These are phyloP conservation scores for Gossypium schwendimanii DNA, from an alignment of 441 rosid species.

Conservation along the genomic window DNA sequence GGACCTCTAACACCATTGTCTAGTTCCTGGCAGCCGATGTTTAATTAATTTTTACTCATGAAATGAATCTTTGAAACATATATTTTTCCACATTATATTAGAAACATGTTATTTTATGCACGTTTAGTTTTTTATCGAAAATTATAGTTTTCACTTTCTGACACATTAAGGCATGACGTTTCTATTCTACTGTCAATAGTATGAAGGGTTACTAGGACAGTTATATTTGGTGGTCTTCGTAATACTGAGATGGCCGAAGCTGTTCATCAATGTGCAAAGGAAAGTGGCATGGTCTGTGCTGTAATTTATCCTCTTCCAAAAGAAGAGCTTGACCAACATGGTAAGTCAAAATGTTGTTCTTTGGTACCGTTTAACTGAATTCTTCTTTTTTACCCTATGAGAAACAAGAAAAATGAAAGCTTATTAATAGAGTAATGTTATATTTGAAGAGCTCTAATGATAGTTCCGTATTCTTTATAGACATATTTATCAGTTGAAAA, in stretches of 20 bases:
- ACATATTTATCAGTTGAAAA: no score
- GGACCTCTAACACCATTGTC: neutral
- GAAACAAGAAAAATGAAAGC: neutral
- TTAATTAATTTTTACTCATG: neutral
- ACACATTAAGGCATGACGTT: constrained; percentile 3
- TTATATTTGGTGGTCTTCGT: constrained; percentile 81
- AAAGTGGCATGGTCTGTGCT: constrained; percentile 70
- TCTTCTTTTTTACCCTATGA: neutral
- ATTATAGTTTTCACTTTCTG: neutral
- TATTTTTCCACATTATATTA: neutral
- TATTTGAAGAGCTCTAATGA: neutral
- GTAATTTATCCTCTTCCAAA: constrained; percentile 72
- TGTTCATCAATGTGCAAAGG: constrained; percentile 53
- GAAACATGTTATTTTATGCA: neutral
- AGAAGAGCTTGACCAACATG: constrained; percentile 62
- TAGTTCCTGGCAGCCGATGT: neutral
- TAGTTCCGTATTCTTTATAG: neutral
- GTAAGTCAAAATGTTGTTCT: constrained; percentile 28
- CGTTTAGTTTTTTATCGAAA: neutral
- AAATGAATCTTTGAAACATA: neutral
- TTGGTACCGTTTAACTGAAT: neutral
- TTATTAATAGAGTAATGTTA: neutral
- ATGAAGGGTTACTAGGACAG: constrained; percentile 88
- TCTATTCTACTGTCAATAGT: neutral
- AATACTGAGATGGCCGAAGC: constrained; percentile 63